phyloP scores from a whole-genome alignment of 2,329 filamentous ascomycete species.

The Graphiopsis chlorocephala region DNA sequence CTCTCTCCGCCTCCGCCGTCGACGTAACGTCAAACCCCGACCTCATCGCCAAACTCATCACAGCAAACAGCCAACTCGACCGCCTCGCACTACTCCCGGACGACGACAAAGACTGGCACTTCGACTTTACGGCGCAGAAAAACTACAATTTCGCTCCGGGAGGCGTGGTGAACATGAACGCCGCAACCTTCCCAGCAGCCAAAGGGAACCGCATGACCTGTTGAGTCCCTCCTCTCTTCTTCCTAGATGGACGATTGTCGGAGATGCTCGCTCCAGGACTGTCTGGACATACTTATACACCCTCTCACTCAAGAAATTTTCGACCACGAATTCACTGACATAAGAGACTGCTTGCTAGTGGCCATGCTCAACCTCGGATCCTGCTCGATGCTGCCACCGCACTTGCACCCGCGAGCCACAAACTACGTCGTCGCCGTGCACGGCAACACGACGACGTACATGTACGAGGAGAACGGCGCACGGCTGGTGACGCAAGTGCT shows the following conservation, averaged over 20 bases:
- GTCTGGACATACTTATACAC: neutral
- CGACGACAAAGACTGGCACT: slow-evolving; percentile 46
- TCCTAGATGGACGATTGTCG: neutral
- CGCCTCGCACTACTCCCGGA: slow-evolving; percentile 40
- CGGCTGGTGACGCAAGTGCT: slow-evolving; percentile 42
- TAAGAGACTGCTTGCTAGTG: slow-evolving; percentile 21
- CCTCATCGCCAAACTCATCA: slow-evolving; percentile 39
- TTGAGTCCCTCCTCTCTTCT: slow-evolving; percentile 33
- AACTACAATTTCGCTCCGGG: slow-evolving; percentile 46
- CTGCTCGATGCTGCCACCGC: slow-evolving; percentile 52
- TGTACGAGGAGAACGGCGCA: slow-evolving; percentile 53
- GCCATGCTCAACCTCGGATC: slow-evolving; percentile 46
- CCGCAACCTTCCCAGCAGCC: slow-evolving; percentile 50
- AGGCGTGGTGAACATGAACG: slow-evolving; percentile 52
- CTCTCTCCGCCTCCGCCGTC: slow-evolving; percentile 31
- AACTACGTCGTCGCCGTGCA: slow-evolving; percentile 50
- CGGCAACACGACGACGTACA: slow-evolving; percentile 52
- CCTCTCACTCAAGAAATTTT: no score
- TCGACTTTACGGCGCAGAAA: slow-evolving; percentile 47
- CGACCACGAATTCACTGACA: neutral
- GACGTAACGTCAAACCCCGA: slow-evolving; percentile 42
- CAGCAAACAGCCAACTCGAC: slow-evolving; percentile 47
- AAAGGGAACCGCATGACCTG: slow-evolving; percentile 48
- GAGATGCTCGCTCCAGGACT: slow-evolving; percentile 5
- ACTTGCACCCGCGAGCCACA: slow-evolving; percentile 50